These are phyloP conservation scores for Pseudonitzschia multistriata DNA, from an alignment of 108 stramenopile species.

Conservation along the genomic window DNA sequence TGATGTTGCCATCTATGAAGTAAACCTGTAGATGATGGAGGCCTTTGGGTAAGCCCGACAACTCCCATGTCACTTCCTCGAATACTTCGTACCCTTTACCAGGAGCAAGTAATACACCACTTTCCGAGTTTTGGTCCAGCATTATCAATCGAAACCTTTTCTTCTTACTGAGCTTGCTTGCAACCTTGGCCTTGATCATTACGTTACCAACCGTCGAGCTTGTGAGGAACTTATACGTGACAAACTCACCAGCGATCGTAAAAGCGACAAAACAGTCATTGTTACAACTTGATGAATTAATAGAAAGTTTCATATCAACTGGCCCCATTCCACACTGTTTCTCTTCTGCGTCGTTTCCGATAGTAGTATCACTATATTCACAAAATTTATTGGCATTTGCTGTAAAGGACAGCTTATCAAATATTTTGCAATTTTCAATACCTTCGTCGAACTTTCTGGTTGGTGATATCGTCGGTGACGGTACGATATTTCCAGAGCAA, in stretches of 20 bases:
- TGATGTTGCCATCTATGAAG: neutral
- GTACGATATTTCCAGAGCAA: neutral
- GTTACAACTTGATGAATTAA: neutral
- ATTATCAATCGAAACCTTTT: neutral
- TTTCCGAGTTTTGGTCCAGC: conserved; percentile 3
- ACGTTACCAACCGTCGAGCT: neutral
- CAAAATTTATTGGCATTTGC: conserved; percentile 5
- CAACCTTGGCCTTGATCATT: neutral
- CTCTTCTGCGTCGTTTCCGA: neutral
- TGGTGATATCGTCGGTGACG: neutral
- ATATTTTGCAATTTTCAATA: conserved; percentile 4
- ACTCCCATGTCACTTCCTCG: conserved; percentile 10
- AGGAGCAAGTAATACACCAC: neutral
- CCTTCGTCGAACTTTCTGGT: neutral
- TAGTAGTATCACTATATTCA: conserved; percentile 1
- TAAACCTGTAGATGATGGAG: conserved; percentile 2
- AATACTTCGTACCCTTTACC: conserved; percentile 2
- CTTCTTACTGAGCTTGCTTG: neutral
- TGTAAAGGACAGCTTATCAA: neutral
- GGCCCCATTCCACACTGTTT: conserved; percentile 1
- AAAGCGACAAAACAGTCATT: neutral
- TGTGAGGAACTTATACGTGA: neutral
- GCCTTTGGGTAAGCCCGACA: conserved; percentile 1
- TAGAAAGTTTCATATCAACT: neutral
- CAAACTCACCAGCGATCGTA: neutral